Percentiles rank a stretch among this genome's conserved stretches.
Evolutionary conservation across 805 yeast genomes (phyloP).

Genomic region (Naumovozyma baii): DNA sequence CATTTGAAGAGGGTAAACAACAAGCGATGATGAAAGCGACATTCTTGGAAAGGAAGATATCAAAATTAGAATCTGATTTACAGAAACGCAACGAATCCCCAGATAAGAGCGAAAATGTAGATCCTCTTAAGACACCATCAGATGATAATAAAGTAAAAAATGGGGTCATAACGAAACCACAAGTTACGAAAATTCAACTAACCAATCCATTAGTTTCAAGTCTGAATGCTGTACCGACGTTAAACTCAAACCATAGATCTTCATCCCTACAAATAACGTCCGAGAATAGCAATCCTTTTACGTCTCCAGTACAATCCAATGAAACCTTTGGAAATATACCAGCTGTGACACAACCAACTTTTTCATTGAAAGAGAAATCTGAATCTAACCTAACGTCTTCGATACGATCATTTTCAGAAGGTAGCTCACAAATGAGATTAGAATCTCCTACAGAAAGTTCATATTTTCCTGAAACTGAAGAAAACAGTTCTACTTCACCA

Average conservation of each 20-base stretch:
- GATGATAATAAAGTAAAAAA: not conserved
- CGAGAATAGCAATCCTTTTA: constrained; percentile 8
- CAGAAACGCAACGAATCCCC: constrained; percentile 27
- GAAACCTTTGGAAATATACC: constrained; percentile 1
- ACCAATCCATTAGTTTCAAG: not conserved
- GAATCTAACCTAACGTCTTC: not conserved
- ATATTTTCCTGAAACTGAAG: not conserved
- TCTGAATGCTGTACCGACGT: not conserved
- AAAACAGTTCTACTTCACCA: not conserved
- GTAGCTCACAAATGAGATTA: not conserved
- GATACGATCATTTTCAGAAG: not conserved
- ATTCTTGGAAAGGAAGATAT: constrained; percentile 21
- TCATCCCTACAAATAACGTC: not conserved
- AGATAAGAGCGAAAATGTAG: not conserved
- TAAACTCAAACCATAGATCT: not conserved
- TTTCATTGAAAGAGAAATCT: constrained; percentile 1
- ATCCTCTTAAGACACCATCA: not conserved
- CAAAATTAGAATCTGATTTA: constrained; percentile 23
- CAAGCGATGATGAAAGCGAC: constrained; percentile 18
- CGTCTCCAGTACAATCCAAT: constrained; percentile 5
- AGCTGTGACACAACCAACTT: constrained; percentile 7
- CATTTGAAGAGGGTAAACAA: constrained; percentile 20
- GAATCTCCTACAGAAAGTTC: constrained; percentile 2
- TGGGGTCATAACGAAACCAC: not conserved
- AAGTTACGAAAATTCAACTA: not conserved